A percentile compares a stretch with the other conserved stretches of the same genome.
Evolutionary conservation across 2,329 filamentous ascomycete genomes (phyloP).

Genomic region (Ascochyta fabae): DNA sequence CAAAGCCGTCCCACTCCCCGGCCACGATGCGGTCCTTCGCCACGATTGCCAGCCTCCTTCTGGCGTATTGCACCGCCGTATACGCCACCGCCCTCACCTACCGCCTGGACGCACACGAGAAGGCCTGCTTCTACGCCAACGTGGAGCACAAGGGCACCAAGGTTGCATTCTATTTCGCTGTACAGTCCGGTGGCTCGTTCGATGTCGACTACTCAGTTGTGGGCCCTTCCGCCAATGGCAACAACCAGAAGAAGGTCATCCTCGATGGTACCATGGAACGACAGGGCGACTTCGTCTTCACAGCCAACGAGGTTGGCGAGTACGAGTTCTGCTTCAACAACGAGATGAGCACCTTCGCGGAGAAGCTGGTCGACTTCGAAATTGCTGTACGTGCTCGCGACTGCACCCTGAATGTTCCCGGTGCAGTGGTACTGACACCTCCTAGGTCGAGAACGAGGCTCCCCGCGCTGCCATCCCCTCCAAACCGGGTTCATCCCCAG

Average conservation of each 20-base stretch:
- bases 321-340: constrained; percentile 99
- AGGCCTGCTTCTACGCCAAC: constrained; percentile 90
- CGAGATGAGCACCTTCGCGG: constrained; percentile 95
- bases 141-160: constrained; percentile 82
- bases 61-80: constrained; percentile 72
- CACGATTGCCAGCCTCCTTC: constrained; percentile 62
- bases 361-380: constrained; percentile 98
- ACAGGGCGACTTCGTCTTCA: constrained; percentile 98
- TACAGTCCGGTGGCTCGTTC: constrained; percentile 98
- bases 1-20: constrained; percentile 15
- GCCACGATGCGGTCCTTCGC: constrained; percentile 45
- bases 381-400: constrained; percentile 73
- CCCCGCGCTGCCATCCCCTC: constrained; percentile 77
- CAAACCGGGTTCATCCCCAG: constrained; percentile 84
- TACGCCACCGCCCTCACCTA: constrained; percentile 94
- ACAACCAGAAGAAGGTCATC: constrained; percentile 69
- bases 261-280: constrained; percentile 88
- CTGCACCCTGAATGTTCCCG: not conserved
- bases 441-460: constrained; percentile 92
- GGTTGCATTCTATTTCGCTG: constrained; percentile 98
- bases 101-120: constrained; percentile 87
- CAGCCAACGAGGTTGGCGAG: constrained; percentile 83
- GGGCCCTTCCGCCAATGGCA: constrained; percentile 63
- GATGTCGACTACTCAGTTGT: constrained; percentile 92
- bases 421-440: not conserved